Evolutionary conservation across 228 moss, liverwort and hornwort genomes (phyloP), one percentile per base, ranked within the genome.

Genomic region (Sphagnum magellanicum): DNA sequence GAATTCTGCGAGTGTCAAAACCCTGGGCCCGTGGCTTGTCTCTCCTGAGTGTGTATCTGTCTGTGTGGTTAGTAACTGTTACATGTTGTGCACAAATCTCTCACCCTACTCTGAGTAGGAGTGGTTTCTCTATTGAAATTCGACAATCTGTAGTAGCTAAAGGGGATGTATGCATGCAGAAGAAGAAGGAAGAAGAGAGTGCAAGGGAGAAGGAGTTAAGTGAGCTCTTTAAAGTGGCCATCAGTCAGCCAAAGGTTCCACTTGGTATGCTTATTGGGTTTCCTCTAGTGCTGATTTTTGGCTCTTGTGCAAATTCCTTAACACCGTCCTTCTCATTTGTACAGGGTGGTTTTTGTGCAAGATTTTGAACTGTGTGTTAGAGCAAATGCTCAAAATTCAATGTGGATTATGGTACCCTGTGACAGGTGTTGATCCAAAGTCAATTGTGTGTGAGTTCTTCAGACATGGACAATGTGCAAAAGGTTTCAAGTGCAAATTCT

Each of bases 401-500:
- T 32, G 32, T 32, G 32, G 32, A 32, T 32, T 3, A 32, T 32
- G 32, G 32, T 32, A 32, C 32, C 3, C 3, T 65, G 72, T 59
- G 69, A 60, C 81, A 90, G 91, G 91, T 73, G 89, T 96, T 64
- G 89, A 96, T 74, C 93, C 97, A 6, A 93, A 98, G 53, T 98
- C 98, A 16, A 81, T 98, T 6, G 97, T 98, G 5, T 98, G 97
- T 68, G 98, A 93, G 73, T 98, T 93, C 72, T 98, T 93, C 70
- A 88, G 89, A 60, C 98, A 91, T 47, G 98, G 93, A 58, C 93
- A 98, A 74, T 97, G 97, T 61, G 88, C 88, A 49, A 98, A 98
- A 81, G 97, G 97, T 6, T 98, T 89, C 71, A 93, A 98, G 79
- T 98, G 98, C 91, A 98, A 93, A 77, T 93, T 89, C 61, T 98